Evolutionary conservation across 2,329 filamentous ascomycete species (phyloP), one percentile per base, ranked within the genome.

Genomic region (Nigrograna mackinnonii): DNA sequence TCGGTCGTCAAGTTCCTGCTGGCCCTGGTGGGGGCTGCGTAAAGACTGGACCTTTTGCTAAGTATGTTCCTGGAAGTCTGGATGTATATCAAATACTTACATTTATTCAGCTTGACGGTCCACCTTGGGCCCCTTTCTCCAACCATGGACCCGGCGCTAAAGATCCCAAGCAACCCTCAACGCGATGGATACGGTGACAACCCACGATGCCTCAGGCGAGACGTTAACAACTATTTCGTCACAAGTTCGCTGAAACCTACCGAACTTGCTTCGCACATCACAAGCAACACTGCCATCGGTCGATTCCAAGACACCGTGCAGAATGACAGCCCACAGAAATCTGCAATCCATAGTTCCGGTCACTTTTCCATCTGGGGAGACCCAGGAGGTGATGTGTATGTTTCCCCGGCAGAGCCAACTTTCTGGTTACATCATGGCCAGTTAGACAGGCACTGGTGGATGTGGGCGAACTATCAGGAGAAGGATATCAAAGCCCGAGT

Each of bases 11-110:
- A 3, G 55, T 76, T 16, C 76, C 73, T 1, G 71, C 72, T 2
- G 80, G 78, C 12, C 69, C 72, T 0, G 79, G 80, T 9, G 79
- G 79, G n/a, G 80, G 79, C 3, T 83, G 79, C 57, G 70, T 83
- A 4, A 67, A 60, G 13, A 70, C 64, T 1, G 79, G 79, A 0
- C 78, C 78, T 0, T 79, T 81, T 57, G 70, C 66, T 47, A 70
- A 79, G 56, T 58, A 47, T 4, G 51, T 44, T n/a, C 21, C 6
- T 22, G 48, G 63, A 11, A 19, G 17, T 13, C 17, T 11, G 17
- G 13, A 11, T n/a, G n/a, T n/a, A n/a, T n/a, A n/a, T n/a, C n/a
- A 6, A 20, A 20, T 16, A 36, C 41, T 40, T 31, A 36, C 16
- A 12, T 21, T 22, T 12, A 14, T 6, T 12, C 19, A 56, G 50